Percentiles rank a stretch among this genome's conserved stretches.
Evolutionary conservation across 2,329 filamentous ascomycete genomes (phyloP).

Genomic region (Cercospora sojina): DNA sequence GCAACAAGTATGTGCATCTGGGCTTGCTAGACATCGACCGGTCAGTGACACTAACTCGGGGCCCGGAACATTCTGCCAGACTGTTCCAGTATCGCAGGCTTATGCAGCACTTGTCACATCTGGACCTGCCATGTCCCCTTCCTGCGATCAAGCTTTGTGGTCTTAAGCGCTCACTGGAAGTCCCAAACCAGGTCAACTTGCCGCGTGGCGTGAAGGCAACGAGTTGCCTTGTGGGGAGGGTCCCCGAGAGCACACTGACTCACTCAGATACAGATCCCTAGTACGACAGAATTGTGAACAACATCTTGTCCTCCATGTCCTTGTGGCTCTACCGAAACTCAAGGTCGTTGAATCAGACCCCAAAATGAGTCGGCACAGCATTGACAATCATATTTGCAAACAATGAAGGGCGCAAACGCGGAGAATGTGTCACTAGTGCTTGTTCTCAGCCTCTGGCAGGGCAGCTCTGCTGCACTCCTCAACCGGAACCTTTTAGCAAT

Average conservation of each 20-base stretch:
- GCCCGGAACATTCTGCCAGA: background rate
- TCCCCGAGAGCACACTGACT: background rate
- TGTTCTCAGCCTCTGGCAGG: background rate
- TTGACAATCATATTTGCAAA: background rate
- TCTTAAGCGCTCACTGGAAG: background rate
- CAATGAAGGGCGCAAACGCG: background rate
- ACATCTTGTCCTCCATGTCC: background rate
- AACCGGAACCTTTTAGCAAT: background rate
- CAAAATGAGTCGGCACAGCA: background rate
- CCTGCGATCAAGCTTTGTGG: background rate
- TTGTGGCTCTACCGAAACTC: background rate
- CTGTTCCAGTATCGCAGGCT: background rate
- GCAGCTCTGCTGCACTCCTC: background rate
- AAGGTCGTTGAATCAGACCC: background rate
- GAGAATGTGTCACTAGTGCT: background rate
- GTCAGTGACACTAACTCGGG: background rate
- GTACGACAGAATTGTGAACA: background rate
- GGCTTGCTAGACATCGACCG: background rate
- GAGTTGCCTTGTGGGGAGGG: background rate
- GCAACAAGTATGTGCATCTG: background rate
- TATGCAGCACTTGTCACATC: background rate
- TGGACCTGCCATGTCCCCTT: background rate
- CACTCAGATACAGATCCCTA: background rate
- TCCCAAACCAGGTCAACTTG: background rate
- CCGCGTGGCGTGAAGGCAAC: background rate